Evolutionary conservation across 2,329 filamentous ascomycete species (phyloP).

Genomic region (Colletotrichum scovillei): DNA sequence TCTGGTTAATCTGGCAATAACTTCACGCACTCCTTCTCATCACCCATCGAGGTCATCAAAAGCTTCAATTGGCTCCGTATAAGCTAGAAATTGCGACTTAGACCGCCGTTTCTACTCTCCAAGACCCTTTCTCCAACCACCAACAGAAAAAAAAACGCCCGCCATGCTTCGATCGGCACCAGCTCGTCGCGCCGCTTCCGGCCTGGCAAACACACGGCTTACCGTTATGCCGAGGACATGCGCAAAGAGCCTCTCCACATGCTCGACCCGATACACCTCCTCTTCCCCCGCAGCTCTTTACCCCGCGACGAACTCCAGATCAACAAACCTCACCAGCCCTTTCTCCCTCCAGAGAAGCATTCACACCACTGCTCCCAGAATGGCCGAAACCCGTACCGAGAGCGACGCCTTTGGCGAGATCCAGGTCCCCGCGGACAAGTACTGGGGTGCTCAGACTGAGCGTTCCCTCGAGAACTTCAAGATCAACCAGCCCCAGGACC

Average conservation of each 20-base stretch:
- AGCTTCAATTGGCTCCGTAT: conserved; percentile 18
- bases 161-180: conserved; percentile 33
- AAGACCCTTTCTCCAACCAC: conserved; percentile 13
- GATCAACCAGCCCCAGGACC: conserved; percentile 99
- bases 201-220: conserved; percentile 33
- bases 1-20: neutral
- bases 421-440: conserved; percentile 90
- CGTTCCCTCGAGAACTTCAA: conserved; percentile 97
- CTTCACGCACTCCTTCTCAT: neutral
- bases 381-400: conserved; percentile 78
- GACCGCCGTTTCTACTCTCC: conserved; percentile 2
- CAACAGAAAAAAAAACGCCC: conserved; percentile 10
- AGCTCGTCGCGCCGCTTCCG: conserved; percentile 35
- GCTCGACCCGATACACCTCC: conserved; percentile 27
- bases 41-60: neutral
- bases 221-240: conserved; percentile 34
- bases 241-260: conserved; percentile 34
- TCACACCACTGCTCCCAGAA: conserved; percentile 59
- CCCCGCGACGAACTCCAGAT: conserved; percentile 29
- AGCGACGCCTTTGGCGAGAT: conserved; percentile 98
- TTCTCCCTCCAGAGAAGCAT: conserved; percentile 40
- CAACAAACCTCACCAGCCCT: conserved; percentile 21
- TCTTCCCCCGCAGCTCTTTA: conserved; percentile 33
- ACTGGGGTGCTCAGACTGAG: conserved; percentile 99
- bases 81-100: conserved; percentile 1